Base-by-base conservation (phyloP, 306 rosid genomes). In the Inga laurina region DNA sequence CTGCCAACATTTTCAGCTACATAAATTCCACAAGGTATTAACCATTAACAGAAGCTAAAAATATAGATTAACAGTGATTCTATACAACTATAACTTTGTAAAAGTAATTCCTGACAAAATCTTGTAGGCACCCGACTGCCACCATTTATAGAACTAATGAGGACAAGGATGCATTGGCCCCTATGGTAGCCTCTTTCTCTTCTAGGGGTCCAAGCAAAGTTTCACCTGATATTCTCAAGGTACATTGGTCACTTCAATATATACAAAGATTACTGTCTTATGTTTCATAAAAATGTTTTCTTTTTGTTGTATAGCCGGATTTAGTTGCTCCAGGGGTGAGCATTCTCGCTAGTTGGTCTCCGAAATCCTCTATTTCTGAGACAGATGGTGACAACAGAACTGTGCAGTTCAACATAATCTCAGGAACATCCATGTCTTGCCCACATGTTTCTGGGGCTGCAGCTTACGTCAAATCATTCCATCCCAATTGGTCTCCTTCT, bases 331-430 rank as follows among this genome's bases (percentile, higher is more conserved):
- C 90, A 0, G 85, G 90, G 59, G 89, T 89, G 1, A 18, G 54
- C 30, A 89, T 89, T 46, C 49, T 86, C 0, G 90, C 92, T 3
- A 72, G 83, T n/a, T 87, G 89, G 87, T 59, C 90, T 64, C 84
- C 84, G 10, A 10, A n/a, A 4, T 4, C 76, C 14, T 14, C 75
- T 1, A 32, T 62, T 41, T 37, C 83, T 1, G 15, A 2, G 0
- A 9, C 5, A 37, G 3, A 0, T 0, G 56, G 44, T 27, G 89
- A 89, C 19, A 65, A 52, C 0, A 66, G 78, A 77, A 34, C 3
- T 15, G 3, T 67, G 0, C 1, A 41, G 18, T 87, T 43, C 66
- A 89, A 89, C 14, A 84, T 89, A 18, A 72, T 86, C 7, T 86
- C 84, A 0, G 88, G 87, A 30, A 86, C 88, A 54, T 89, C 88